A percentile compares a stretch with the other conserved stretches of the same genome.
Evolutionary conservation across 805 yeast genomes (phyloP).

Genomic region (Isabelozyma heimii): DNA sequence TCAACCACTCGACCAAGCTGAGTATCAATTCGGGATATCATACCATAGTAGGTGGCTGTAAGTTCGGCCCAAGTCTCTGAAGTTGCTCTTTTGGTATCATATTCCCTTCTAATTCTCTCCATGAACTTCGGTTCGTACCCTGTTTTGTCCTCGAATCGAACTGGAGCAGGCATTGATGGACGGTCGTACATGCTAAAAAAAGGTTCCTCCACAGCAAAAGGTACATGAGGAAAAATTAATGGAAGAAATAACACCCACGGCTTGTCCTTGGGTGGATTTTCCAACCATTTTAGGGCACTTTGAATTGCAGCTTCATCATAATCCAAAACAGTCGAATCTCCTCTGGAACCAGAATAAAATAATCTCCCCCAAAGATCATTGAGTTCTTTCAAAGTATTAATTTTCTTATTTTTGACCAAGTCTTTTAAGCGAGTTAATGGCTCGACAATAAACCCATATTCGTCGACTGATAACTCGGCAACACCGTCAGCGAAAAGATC

Average conservation of each 20-base stretch:
- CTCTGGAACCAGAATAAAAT: conserved; percentile 6
- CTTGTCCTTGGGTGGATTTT: conserved; percentile 1
- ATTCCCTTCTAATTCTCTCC: not conserved
- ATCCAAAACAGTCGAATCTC: conserved; percentile 2
- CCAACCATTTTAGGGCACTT: conserved; percentile 9
- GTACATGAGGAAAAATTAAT: conserved; percentile 12
- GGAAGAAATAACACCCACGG: conserved; percentile 13
- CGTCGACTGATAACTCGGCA: conserved; percentile 9
- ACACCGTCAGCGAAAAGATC: conserved; percentile 8
- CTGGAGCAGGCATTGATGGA: conserved; percentile 6
- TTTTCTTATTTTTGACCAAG: not conserved
- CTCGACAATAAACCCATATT: conserved; percentile 10
- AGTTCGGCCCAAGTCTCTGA: conserved; percentile 9
- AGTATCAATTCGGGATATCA: conserved; percentile 11
- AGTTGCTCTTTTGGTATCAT: not conserved
- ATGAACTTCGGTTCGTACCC: conserved; percentile 6
- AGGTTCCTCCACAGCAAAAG: conserved; percentile 13
- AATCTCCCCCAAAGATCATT: conserved; percentile 9
- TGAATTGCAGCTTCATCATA: conserved; percentile 10
- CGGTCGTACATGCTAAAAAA: conserved; percentile 11
- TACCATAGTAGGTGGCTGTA: conserved; percentile 12
- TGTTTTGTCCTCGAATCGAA: conserved; percentile 2
- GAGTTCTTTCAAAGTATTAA: not conserved
- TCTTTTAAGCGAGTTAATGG: conserved; percentile 1
- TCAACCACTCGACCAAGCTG: conserved; percentile 10